phyloP scores from a whole-genome alignment of 306 rosid genomes.

The Hippophae rhamnoides region DNA sequence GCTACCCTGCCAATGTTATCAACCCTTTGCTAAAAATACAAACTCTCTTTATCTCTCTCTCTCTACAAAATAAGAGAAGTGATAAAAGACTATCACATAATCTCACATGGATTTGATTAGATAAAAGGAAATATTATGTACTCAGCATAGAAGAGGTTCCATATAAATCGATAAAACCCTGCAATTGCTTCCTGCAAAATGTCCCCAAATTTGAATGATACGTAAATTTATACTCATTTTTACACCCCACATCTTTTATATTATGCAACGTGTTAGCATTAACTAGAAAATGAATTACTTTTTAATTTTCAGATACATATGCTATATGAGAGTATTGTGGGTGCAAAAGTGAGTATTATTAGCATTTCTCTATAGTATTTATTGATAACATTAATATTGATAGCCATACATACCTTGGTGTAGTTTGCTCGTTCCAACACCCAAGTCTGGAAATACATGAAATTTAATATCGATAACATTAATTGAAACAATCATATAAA shows the following conservation, averaged over 20 bases:
- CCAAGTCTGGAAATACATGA: conserved; percentile 42
- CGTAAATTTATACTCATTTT: too few relatives aligned
- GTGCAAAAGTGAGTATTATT: too few relatives aligned
- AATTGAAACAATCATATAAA: too few relatives aligned
- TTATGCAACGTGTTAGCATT: too few relatives aligned
- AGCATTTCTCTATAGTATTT: too few relatives aligned
- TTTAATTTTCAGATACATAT: too few relatives aligned
- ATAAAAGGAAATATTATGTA: conserved; percentile 78
- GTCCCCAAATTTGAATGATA: conserved; percentile 8
- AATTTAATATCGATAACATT: neutral
- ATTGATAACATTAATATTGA: too few relatives aligned
- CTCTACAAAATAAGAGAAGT: neutral
- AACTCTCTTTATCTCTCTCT: conserved; percentile 6
- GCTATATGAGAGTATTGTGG: too few relatives aligned
- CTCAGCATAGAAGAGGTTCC: conserved; percentile 93
- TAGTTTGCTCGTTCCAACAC: conserved; percentile 69
- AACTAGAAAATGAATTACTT: neutral
- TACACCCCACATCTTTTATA: too few relatives aligned
- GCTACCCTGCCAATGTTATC: too few relatives aligned
- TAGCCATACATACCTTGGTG: conserved; percentile 48
- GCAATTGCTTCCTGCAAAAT: conserved; percentile 83
- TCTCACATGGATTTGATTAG: conserved; percentile 22
- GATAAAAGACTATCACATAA: neutral
- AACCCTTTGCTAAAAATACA: neutral
- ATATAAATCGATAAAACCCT: conserved; percentile 73